Evolutionary conservation across 139 green algal genomes (phyloP), one percentile per base, ranked within the genome.

Genomic region (Spirogloea muscicola): DNA sequence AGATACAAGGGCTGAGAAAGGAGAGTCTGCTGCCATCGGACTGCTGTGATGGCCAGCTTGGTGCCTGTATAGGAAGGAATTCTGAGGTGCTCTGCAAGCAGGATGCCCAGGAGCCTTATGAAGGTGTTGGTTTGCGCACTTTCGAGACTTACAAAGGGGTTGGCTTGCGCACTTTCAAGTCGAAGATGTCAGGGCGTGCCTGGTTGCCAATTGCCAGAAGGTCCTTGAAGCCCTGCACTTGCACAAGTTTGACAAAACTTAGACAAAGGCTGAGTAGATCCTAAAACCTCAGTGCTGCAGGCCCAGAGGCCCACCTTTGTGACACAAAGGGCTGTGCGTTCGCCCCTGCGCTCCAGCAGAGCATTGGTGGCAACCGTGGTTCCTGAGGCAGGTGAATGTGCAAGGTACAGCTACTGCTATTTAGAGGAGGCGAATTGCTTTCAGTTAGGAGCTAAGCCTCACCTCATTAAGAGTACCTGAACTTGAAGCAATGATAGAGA

Each of bases 131-230:
- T 6, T 49, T 59, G 25, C 46, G 64, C 31, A 77, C 72, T 63
- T 43, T 67, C 9, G 55, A 13, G 10, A 68, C 68, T 76, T 37
- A 76, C 62, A 80, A 48, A 9, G 46, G 63, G 0, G 33, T 38
- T 1, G 72, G 65, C 13, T 49, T 59, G 25, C 46, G 64, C 31
- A 77, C 72, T 63, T 43, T 67, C 33, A 82, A 60, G 49, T 80
- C 77, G 43, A 84, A 84, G 51, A 84, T 79, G 48, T 73, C 25
- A 16, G 77, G 77, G 3, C 77, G 77, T 6, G 69, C 82, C 82
- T 96, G 92, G 82, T 96, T 97, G 63, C 88, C 94, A 48, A 98
- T 98, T 76, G 92, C 84, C 76, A 98, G 83, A 79, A 98, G 84
- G 83, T 98, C 94, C 1, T 68, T 60, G 75, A 98, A 97, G 3